Evolutionary conservation across 208 protist genomes (phyloP).

Genomic region (Leishmania martiniquensis): DNA sequence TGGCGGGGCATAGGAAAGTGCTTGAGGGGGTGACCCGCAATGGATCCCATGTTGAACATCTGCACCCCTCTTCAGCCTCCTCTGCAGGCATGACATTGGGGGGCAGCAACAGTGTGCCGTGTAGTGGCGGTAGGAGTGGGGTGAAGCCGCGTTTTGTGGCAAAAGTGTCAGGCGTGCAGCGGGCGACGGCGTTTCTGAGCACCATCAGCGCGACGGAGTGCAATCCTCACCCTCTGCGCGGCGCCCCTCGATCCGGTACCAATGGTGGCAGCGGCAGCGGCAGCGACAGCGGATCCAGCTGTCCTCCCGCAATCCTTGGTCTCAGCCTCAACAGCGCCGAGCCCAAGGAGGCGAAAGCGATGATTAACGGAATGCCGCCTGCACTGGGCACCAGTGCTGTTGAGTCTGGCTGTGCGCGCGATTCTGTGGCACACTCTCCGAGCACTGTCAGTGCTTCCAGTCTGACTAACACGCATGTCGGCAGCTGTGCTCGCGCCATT

Average conservation of each 20-base stretch:
- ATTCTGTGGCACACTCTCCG: not conserved
- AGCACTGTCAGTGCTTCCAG: not conserved
- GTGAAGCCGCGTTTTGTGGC: conserved; percentile 1
- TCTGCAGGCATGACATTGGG: not conserved
- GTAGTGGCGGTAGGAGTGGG: not conserved
- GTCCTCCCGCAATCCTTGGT: not conserved
- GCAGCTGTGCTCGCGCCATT: not conserved
- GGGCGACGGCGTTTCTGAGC: conserved; percentile 20
- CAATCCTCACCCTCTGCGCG: conserved; percentile 22
- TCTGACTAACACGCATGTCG: not conserved
- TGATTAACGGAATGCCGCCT: not conserved
- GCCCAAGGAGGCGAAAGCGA: not conserved
- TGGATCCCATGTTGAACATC: not conserved
- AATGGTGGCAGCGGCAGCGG: conserved; percentile 1
- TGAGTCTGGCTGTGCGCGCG: not conserved
- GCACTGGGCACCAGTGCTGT: not conserved
- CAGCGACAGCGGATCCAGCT: not conserved
- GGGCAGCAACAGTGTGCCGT: not conserved
- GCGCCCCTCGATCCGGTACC: not conserved
- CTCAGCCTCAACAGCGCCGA: not conserved
- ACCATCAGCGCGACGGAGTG: conserved; percentile 29
- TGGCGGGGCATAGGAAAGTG: not conserved
- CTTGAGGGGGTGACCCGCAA: not conserved
- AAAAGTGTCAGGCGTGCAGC: conserved; percentile 17
- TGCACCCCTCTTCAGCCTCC: not conserved